Base-by-base conservation (phyloP, 192 early-diverging fungal genomes). In the Coemansia erecta region DNA sequence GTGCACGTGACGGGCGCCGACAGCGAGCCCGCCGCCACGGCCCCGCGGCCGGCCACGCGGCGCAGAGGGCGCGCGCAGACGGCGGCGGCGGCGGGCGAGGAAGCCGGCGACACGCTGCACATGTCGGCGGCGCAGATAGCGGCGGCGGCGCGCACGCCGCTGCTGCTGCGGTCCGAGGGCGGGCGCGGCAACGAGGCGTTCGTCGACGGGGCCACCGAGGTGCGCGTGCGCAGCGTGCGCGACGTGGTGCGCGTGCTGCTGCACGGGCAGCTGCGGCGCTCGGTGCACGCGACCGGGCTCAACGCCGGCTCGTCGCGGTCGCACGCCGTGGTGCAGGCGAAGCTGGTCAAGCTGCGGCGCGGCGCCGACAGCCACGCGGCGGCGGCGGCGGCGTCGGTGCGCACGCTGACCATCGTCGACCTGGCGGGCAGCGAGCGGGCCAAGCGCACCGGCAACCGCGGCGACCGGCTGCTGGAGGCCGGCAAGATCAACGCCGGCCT, bases 351-450 rank as follows among this genome's bases (percentile, higher is more conserved):
- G 50, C 26, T 83, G 3, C 81, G 81, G 8, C 73, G 82, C 31
- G 68, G 73, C 28, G 69, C 79, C 48, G 53, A n/a, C n/a, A n/a
- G n/a, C n/a, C n/a, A n/a, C n/a, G n/a, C n/a, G n/a, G 18, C 41
- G 0, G 61, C 24, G 18, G 72, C 62, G 13, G 45, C 55, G 9
- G 69, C 66, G 33, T 70, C 72, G 18, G 66, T 76, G 35, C 71
- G 66, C 11, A 60, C 68, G 4, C 26, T 90, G 53, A 83, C 85
- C 0, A 77, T 90, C 12, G 84, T 90, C 5, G 89, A 90, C 59
- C 54, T 90, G 59, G 87, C 89, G 2, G 87, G 86, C 28, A 85
- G 83, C 37, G 89, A 90, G 70, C 81, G 87, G 14, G 72, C 81
- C 17, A 75, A 78, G 26, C 81, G 76, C 39, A 86, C 85, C 11